Percentiles rank a stretch among this genome's conserved stretches.
Evolutionary conservation across 768 basidiomycete species (phyloP).

Genomic region (Russula earlei): DNA sequence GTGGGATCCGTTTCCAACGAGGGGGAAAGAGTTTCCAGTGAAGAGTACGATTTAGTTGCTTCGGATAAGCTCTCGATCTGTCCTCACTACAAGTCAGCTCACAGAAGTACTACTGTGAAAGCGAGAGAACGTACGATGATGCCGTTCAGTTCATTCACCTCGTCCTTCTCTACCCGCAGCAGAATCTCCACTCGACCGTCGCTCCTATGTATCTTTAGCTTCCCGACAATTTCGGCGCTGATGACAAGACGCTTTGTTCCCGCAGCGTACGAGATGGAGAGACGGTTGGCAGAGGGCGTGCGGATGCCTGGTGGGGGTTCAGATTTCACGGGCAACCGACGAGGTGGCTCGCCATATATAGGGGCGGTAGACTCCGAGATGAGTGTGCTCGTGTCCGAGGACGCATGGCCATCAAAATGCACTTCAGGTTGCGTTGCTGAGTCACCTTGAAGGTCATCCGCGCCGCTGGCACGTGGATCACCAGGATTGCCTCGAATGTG

Average conservation of each 20-base stretch:
- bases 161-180: slow-evolving; percentile 49
- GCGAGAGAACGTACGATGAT: slow-evolving; percentile 49
- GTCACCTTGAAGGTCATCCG: slow-evolving; percentile 14
- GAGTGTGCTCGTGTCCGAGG: slow-evolving; percentile 18
- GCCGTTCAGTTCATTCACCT: slow-evolving; percentile 53
- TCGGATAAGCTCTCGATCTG: slow-evolving; percentile 74
- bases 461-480: neutral
- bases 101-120: neutral
- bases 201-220: slow-evolving; percentile 67
- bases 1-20: slow-evolving; percentile 45
- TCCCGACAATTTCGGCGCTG: slow-evolving; percentile 79
- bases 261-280: slow-evolving; percentile 94
- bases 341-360: slow-evolving; percentile 13
- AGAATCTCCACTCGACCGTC: slow-evolving; percentile 82
- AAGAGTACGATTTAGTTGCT: slow-evolving; percentile 57
- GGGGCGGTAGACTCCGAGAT: slow-evolving; percentile 14
- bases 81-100: slow-evolving; percentile 4
- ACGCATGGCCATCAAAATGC: slow-evolving; percentile 13
- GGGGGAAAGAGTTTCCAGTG: slow-evolving; percentile 41
- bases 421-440: slow-evolving; percentile 15
- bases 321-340: slow-evolving; percentile 24
- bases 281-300: slow-evolving; percentile 65
- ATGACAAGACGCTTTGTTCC: slow-evolving; percentile 81
- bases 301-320: slow-evolving; percentile 25
- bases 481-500: slow-evolving; percentile 10